Conservation (phyloP, 1,284 basidiomycete species). For the Pseudozyma sp. region DNA sequence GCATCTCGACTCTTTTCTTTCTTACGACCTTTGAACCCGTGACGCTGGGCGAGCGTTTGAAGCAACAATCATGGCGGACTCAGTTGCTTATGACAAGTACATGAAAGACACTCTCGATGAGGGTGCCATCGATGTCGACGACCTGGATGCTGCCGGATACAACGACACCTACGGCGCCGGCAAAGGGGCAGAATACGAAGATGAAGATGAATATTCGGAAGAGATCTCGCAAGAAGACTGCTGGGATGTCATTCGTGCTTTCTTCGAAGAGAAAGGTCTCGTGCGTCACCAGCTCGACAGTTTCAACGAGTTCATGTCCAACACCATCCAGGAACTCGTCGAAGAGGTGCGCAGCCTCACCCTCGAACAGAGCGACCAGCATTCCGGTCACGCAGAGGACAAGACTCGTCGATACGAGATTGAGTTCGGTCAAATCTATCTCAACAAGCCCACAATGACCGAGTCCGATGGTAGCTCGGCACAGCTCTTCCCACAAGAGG, state of each 20-base stretch:
- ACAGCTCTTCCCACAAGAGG: constrained; percentile 97
- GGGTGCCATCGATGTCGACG: constrained; percentile 42
- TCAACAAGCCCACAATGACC: constrained; percentile 91
- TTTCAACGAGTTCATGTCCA: constrained; percentile 99
- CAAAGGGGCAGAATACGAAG: constrained; percentile 37
- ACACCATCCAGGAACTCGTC: constrained; percentile 99
- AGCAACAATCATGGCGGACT: constrained; percentile 43
- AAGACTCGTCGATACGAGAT: constrained; percentile 91
- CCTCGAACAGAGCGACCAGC: constrained; percentile 94
- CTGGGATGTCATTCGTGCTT: constrained; percentile 80
- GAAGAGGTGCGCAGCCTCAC: constrained; percentile 95
- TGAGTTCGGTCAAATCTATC: constrained; percentile 96
- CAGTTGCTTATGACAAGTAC: constrained; percentile 57
- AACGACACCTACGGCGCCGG: constrained; percentile 32
- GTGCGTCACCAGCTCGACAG: constrained; percentile 97
- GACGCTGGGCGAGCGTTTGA: constrained; percentile 26
- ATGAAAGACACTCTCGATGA: constrained; percentile 56
- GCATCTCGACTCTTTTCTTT: constrained; percentile 3
- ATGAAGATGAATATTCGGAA: constrained; percentile 56
- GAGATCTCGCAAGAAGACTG: constrained; percentile 68
- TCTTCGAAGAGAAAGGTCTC: constrained; percentile 97
- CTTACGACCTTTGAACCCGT: constrained; percentile 4
- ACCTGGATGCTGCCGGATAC: constrained; percentile 34
- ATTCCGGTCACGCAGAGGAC: constrained; percentile 75
- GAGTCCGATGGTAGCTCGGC: constrained; percentile 95